A percentile compares a stretch with the other conserved stretches of the same genome.
These are phyloP conservation scores for Hydnum rufescens DNA, from an alignment of 768 basidiomycete genomes.

Conservation along the genomic window DNA sequence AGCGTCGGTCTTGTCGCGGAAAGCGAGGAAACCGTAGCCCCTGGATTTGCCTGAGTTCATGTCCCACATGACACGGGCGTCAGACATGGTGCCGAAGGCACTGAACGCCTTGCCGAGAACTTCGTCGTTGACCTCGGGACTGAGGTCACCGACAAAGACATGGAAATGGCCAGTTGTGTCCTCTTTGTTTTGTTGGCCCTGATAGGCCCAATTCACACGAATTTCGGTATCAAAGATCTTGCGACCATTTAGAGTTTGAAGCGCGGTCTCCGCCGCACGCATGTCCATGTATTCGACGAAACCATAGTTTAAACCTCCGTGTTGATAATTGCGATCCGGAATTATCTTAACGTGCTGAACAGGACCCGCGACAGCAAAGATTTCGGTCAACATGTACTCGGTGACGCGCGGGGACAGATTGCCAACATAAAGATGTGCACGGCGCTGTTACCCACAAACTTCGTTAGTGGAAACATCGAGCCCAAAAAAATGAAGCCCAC, in stretches of 20 bases:
- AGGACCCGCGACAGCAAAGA: conserved; percentile 88
- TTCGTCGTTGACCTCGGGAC: conserved; percentile 95
- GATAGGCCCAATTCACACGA: conserved; percentile 99
- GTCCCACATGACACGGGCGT: conserved; percentile 99
- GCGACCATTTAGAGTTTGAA: conserved; percentile 93
- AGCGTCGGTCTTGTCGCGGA: conserved; percentile 96
- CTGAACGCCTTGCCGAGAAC: conserved; percentile 92
- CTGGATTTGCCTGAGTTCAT: conserved; percentile 99
- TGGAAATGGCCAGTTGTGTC: conserved; percentile 96
- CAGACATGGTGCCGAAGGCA: conserved; percentile 90
- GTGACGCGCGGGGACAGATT: conserved; percentile 95
- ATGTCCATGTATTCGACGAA: conserved; percentile 99
- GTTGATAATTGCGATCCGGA: conserved; percentile 97
- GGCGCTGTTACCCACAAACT: conserved; percentile 28
- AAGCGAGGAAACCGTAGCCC: conserved; percentile 95
- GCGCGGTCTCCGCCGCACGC: conserved; percentile 96
- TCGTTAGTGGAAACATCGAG: neutral
- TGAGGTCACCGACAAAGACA: conserved; percentile 99
- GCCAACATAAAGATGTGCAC: conserved; percentile 97
- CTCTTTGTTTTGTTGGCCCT: conserved; percentile 96
- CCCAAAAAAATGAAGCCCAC: neutral
- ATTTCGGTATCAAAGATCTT: conserved; percentile 99
- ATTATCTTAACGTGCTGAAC: conserved; percentile 99
- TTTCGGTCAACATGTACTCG: conserved; percentile 98
- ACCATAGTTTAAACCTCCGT: conserved; percentile 97